These are phyloP conservation scores for Hordeum pubiflorum DNA, from an alignment of 202 grass and related monocot genomes.

Conservation along the genomic window DNA sequence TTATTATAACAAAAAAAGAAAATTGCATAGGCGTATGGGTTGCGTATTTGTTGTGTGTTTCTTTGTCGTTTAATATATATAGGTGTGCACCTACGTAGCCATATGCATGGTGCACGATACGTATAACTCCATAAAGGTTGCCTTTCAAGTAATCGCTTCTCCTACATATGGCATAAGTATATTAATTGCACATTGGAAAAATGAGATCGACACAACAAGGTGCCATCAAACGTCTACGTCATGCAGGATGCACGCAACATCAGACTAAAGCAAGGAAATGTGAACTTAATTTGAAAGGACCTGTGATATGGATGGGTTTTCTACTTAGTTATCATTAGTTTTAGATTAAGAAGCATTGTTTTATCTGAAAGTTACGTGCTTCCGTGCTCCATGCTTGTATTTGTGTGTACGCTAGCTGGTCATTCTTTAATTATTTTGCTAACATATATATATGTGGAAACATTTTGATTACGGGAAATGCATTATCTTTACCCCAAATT, in stretches of 20 bases:
- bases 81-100: not conserved
- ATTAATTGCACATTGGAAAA: slow-evolving; percentile 23
- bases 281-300: slow-evolving; percentile 6
- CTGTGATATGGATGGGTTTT: slow-evolving; percentile 3
- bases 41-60: not conserved
- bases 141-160: slow-evolving; percentile 46
- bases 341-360: not conserved
- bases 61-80: not conserved
- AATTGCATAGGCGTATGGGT: not conserved
- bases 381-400: not conserved
- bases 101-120: not conserved
- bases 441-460: not conserved
- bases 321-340: not conserved
- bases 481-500: not conserved
- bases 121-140: slow-evolving; percentile 28
- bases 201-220: slow-evolving; percentile 8
- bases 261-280: slow-evolving; percentile 14
- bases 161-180: slow-evolving; percentile 32
- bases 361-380: not conserved
- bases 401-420: not conserved
- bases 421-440: not conserved
- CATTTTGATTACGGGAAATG: not conserved
- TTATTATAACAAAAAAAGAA: no score
- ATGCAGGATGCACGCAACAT: slow-evolving; percentile 43
- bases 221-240: slow-evolving; percentile 34